Conservation (phyloP, 768 basidiomycete genomes). For the Cyclocybe aegerita region DNA sequence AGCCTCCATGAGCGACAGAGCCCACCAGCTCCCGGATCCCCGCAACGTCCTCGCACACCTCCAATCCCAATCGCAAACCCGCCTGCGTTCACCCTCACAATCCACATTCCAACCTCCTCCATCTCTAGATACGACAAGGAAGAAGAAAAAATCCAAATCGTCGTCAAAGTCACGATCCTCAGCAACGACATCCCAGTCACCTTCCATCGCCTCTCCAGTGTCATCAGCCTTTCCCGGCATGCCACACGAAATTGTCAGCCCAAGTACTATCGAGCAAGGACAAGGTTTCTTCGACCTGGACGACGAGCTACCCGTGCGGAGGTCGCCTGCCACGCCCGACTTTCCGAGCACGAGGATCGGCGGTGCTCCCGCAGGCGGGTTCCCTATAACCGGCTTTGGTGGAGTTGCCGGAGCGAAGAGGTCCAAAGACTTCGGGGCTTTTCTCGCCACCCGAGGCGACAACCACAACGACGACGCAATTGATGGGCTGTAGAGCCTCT, state of each 20-base stretch:
- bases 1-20: conserved; percentile 33
- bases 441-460: conserved; percentile 18
- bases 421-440: conserved; percentile 19
- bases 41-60: conserved; percentile 9
- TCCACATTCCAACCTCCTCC: conserved; percentile 5
- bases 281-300: conserved; percentile 36
- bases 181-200: conserved; percentile 44
- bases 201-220: conserved; percentile 40
- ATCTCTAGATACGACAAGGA: conserved; percentile 19
- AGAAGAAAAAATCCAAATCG: conserved; percentile 33
- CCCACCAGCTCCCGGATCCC: conserved; percentile 11
- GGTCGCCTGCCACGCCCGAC: neutral
- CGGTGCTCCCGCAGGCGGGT: conserved; percentile 4
- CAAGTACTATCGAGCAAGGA: conserved; percentile 29
- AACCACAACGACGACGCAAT: conserved; percentile 5
- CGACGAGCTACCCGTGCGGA: conserved; percentile 16
- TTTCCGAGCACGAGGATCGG: conserved; percentile 13
- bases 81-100: conserved; percentile 2
- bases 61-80: conserved; percentile 8
- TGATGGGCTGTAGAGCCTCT: neutral
- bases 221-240: conserved; percentile 30
- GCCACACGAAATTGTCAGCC: conserved; percentile 22
- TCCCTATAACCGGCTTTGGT: conserved; percentile 13
- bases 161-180: conserved; percentile 25
- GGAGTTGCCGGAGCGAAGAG: conserved; percentile 3